Conservation (phyloP, 768 basidiomycete species). For the Suillus luteus region DNA sequence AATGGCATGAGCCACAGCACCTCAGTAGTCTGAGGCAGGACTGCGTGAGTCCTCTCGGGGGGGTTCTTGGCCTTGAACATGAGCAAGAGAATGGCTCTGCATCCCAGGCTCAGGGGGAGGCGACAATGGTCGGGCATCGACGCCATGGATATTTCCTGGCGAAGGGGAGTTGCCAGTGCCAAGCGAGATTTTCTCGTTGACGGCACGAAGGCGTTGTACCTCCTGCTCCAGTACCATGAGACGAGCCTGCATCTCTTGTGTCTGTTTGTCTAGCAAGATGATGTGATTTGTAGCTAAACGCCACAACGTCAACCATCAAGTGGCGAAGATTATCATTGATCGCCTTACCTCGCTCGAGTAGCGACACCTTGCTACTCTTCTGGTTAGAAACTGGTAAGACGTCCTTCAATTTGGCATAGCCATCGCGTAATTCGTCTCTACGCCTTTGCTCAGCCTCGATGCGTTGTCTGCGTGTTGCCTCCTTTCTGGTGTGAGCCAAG, state of each 20-base stretch:
- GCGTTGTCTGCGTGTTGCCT: slow-evolving; percentile 80
- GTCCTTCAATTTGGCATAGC: slow-evolving; percentile 86
- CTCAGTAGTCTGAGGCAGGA: slow-evolving; percentile 36
- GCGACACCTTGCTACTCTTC: slow-evolving; percentile 88
- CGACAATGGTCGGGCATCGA: slow-evolving; percentile 56
- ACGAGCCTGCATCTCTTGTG: slow-evolving; percentile 70
- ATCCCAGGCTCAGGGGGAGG: slow-evolving; percentile 61
- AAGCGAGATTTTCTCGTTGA: slow-evolving; percentile 86
- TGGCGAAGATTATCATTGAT: slow-evolving; percentile 16
- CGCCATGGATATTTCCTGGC: slow-evolving; percentile 43
- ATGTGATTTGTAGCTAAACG: slow-evolving; percentile 77
- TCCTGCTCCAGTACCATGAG: slow-evolving; percentile 68
- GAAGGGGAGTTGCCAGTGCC: slow-evolving; percentile 58
- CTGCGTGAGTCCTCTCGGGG: slow-evolving; percentile 63
- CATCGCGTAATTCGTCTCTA: slow-evolving; percentile 87
- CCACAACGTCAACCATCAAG: slow-evolving; percentile 9
- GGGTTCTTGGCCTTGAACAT: slow-evolving; percentile 60
- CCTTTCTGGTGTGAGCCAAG: slow-evolving; percentile 76
- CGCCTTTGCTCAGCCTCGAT: slow-evolving; percentile 91
- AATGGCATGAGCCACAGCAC: slow-evolving; percentile 21
- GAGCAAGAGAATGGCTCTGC: slow-evolving; percentile 50
- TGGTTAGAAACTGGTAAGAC: slow-evolving; percentile 86
- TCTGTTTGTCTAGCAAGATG: slow-evolving; percentile 67
- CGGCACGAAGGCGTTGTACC: slow-evolving; percentile 64
- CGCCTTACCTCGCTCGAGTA: slow-evolving; percentile 79